Evolutionary conservation across 192 early-diverging fungal genomes (phyloP), one percentile per base, ranked within the genome.

Genomic region (Geranomyces michiganensis): DNA sequence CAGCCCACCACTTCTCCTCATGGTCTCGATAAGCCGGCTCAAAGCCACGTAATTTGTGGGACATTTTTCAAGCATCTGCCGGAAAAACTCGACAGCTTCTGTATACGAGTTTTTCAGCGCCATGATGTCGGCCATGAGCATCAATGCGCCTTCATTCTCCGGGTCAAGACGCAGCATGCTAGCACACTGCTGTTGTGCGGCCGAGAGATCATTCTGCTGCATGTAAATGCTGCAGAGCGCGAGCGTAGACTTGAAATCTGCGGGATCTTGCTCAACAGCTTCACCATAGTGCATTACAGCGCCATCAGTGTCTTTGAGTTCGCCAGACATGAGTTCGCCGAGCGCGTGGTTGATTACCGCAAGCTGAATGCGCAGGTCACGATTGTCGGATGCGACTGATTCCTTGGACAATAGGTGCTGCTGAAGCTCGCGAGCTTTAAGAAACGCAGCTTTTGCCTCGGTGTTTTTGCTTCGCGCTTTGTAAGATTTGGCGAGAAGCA

Each of bases 81-180:
- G 62, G 43, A 78, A 83, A 48, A 82, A 79, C 31, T 74, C 73
- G 10, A 81, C 51, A 14, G 83, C 81, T 7, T 75, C 69, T 2
- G 36, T 22, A 64, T 78, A 83, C 15, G 67, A 68, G 29, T 76
- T 74, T 33, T 79, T 75, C n/a, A 70, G 68, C 61, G 71, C 71
- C 61, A 84, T 72, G 41, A 87, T 72, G 43, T 87, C 79, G 27
- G 82, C 81, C 69, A 87, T 79, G 29, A 83, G 60, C 46, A 87
- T 56, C 4, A 78, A 78, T 4, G 85, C 83, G 26, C 77, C 81
- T n/a, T 80, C 76, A 51, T 63, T 65, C 26, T 51, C 70, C 14
- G 69, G 55, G 45, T 85, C 79, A 21, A 67, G 19, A 26, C 67
- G 47, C 5, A 87, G 75, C 32, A 87, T 29, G 17, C 48, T 29